Evolutionary conservation across 2,329 filamentous ascomycete species (phyloP), one percentile per base, ranked within the genome.

Genomic region (Pseudohalonectria lignicola): DNA sequence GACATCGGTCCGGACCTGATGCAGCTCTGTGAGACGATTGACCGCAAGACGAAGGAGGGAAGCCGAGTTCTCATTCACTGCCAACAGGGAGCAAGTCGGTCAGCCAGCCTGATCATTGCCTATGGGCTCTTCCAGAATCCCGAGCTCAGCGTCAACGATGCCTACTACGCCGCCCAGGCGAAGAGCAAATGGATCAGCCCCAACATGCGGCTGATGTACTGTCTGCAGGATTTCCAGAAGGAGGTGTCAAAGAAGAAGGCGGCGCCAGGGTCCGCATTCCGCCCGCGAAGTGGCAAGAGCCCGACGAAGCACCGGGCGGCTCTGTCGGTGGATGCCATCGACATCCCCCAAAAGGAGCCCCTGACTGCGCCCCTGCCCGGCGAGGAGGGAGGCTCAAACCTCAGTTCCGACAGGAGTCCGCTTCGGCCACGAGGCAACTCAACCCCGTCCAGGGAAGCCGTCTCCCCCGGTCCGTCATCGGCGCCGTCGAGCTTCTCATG

Each of bases 171-270:
- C 3, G 84, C 86, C 3, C 86, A 93, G 59, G 71, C 75, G 39
- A 82, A 82, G 60, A 92, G 85, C 57, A 77, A 72, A 52, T 93
- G 86, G 85, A 90, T 93, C 49, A 87, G 85, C 41, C 85, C 85
- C 0, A 93, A 93, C 57, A 93, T 93, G 86, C 85, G 85, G 47
- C 67, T 93, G 47, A 87, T 93, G 70, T 92, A 92, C 67, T 87
- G 86, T 47, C 64, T 93, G 34, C 84, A 88, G 55, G 84, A 90
- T 51, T 90, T 88, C 53, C 76, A 80, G 47, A 80, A 80, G 51
- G 66, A 79, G 35, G 55, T 80, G 3, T 59, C 67, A 2, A 70
- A 66, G 51, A 74, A 64, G 55, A 70, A 62, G 54, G 43, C 59
- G 4, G 50, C 60, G 2, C 56, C 62, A 13, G 60, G 57, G 20